A percentile compares a stretch with the other conserved stretches of the same genome.
These are phyloP conservation scores for Coprinellus micaceus DNA, from an alignment of 768 basidiomycete species.

Conservation along the genomic window DNA sequence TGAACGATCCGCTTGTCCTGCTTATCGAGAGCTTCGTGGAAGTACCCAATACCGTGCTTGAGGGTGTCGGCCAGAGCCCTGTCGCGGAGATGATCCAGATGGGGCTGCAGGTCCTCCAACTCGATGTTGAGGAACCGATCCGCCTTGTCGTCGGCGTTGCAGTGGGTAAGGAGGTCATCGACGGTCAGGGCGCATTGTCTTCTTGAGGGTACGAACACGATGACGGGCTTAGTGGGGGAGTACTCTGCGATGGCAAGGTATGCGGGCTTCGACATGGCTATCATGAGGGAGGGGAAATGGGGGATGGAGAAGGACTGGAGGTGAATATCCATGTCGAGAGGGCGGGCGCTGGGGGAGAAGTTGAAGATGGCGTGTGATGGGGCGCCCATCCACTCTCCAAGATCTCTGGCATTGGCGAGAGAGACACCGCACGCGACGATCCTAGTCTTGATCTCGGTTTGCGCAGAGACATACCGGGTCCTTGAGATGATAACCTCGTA, in stretches of 20 bases:
- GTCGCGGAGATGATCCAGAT: constrained; percentile 83
- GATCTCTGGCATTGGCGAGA: constrained; percentile 89
- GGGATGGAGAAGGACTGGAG: constrained; percentile 93
- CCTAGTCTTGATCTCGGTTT: constrained; percentile 88
- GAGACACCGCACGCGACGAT: constrained; percentile 95
- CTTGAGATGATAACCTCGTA: constrained; percentile 96
- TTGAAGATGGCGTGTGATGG: constrained; percentile 95
- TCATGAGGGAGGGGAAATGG: constrained; percentile 99
- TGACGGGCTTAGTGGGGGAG: constrained; percentile 79
- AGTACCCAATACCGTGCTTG: constrained; percentile 90
- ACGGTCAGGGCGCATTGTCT: constrained; percentile 94
- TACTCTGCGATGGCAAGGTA: constrained; percentile 91
- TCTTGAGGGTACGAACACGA: constrained; percentile 89
- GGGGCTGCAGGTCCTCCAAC: constrained; percentile 74
- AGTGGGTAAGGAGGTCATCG: constrained; percentile 86
- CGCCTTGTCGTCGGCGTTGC: constrained; percentile 79
- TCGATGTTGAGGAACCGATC: constrained; percentile 90
- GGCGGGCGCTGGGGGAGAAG: constrained; percentile 95
- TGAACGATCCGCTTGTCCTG: constrained; percentile 95
- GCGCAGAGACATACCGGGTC: constrained; percentile 93
- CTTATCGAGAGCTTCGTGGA: constrained; percentile 88
- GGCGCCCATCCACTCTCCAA: constrained; percentile 97
- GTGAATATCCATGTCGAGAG: constrained; percentile 95
- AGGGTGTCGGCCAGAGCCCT: constrained; percentile 71
- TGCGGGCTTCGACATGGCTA: constrained; percentile 97